phyloP scores from a whole-genome alignment of 2,329 filamentous ascomycete genomes.

The Cyphellophora europaea region DNA sequence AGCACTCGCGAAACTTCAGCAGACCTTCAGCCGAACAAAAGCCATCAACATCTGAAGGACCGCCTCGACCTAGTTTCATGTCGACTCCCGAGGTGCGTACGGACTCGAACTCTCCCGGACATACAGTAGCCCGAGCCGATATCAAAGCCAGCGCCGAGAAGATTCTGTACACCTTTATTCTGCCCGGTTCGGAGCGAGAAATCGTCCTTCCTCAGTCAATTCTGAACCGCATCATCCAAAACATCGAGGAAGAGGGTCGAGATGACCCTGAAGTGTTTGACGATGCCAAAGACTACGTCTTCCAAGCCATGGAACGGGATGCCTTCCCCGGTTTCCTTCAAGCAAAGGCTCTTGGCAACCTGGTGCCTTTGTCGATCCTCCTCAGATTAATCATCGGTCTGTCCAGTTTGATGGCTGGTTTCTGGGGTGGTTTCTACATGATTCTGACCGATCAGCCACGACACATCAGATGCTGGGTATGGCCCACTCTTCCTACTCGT shows the following conservation, averaged over 20 bases:
- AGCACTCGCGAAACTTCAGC: slow-evolving; percentile 22
- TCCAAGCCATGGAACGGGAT: slow-evolving; percentile 98
- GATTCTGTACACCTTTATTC: slow-evolving; percentile 94
- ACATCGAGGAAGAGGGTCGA: slow-evolving; percentile 82
- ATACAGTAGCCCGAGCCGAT: slow-evolving; percentile 79
- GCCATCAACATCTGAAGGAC: slow-evolving; percentile 34
- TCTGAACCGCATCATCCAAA: slow-evolving; percentile 71
- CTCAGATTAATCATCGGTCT: slow-evolving; percentile 78
- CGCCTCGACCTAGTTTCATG: slow-evolving; percentile 50
- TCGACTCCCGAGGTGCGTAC: slow-evolving; percentile 56
- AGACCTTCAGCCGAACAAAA: slow-evolving; percentile 17
- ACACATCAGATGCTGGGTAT: slow-evolving; percentile 72
- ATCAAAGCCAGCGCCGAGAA: slow-evolving; percentile 92
- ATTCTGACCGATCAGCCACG: slow-evolving; percentile 79
- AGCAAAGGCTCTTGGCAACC: slow-evolving; percentile 89
- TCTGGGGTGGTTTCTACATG: slow-evolving; percentile 89
- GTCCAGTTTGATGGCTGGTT: slow-evolving; percentile 76
- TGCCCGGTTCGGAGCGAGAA: slow-evolving; percentile 91
- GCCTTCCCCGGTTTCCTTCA: slow-evolving; percentile 96
- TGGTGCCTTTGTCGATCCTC: slow-evolving; percentile 84
- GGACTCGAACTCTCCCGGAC: slow-evolving; percentile 72
- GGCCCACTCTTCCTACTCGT: slow-evolving; percentile 1
- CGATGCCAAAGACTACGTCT: slow-evolving; percentile 96
- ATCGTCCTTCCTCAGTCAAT: slow-evolving; percentile 87
- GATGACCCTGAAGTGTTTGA: slow-evolving; percentile 98